These are phyloP conservation scores for Angophora floribunda DNA, from an alignment of 345 rosid genomes.

Conservation along the genomic window DNA sequence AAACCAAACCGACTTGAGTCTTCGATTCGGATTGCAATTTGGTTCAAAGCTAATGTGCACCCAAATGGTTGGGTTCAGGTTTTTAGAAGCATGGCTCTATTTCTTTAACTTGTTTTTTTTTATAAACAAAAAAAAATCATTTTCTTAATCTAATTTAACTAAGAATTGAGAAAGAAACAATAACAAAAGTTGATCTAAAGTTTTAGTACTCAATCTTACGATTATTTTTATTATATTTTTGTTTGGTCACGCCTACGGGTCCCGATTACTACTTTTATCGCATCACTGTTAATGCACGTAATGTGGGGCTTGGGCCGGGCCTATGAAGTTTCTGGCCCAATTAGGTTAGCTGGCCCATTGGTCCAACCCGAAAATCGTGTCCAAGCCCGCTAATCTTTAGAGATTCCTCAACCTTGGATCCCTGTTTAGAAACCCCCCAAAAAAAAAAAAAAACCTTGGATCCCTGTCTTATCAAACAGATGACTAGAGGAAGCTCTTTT, in stretches of 20 bases:
- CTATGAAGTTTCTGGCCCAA: background rate
- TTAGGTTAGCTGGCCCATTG: background rate
- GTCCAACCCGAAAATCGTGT: background rate
- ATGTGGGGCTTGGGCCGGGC: background rate
- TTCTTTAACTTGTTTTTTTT: accelerated
- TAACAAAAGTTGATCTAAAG: no score
- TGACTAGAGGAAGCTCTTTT: background rate
- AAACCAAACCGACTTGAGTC: accelerated
- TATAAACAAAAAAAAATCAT: no score
- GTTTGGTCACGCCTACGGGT: background rate
- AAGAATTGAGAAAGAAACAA: no score
- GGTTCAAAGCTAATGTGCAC: no score
- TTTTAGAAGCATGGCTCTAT: background rate
- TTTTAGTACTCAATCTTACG: background rate
- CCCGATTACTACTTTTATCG: background rate
- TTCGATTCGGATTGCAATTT: background rate
- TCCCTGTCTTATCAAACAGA: background rate
- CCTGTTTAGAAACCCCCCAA: background rate
- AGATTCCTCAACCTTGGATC: background rate
- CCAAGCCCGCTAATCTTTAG: background rate
- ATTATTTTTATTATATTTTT: background rate
- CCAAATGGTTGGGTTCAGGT: no score
- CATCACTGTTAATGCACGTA: background rate
- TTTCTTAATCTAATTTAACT: background rate
- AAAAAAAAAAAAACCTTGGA: no score